phyloP scores from a whole-genome alignment of 495 filamentous ascomycete genomes.

The Penicillium pulvis region DNA sequence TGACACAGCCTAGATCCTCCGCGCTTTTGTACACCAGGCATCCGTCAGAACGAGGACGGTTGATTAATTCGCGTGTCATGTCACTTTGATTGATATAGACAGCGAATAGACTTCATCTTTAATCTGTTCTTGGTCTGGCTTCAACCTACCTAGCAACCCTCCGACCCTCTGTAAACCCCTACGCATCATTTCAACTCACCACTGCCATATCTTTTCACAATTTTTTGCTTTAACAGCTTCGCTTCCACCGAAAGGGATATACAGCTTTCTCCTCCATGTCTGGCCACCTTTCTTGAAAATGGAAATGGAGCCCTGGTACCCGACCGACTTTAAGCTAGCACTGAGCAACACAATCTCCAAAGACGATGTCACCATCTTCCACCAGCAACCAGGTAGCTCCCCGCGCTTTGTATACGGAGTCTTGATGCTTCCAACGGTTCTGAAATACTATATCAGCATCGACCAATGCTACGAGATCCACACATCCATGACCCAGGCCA shows the following conservation, averaged over 20 bases:
- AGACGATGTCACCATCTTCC: conserved; percentile 14
- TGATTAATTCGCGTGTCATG: neutral
- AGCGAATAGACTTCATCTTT: neutral
- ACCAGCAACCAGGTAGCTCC: conserved; percentile 16
- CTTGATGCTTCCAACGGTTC: conserved; percentile 33
- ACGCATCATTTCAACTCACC: neutral
- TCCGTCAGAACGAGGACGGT: neutral
- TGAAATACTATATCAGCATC: conserved; percentile 26
- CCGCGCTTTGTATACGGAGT: conserved; percentile 20
- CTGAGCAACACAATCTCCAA: conserved; percentile 15
- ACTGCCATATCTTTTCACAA: no score
- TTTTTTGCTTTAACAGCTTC: neutral
- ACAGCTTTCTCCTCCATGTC: neutral
- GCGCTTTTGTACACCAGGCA: neutral
- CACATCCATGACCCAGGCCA: conserved; percentile 29
- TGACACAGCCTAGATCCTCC: neutral
- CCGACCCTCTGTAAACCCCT: neutral
- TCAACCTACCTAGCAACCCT: neutral
- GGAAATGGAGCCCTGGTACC: conserved; percentile 1
- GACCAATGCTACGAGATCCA: conserved; percentile 19
- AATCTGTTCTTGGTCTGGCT: neutral
- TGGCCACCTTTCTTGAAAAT: neutral
- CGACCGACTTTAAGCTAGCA: conserved; percentile 1
- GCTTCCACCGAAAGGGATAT: neutral
- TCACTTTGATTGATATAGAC: neutral